phyloP scores from a whole-genome alignment of 2,329 filamentous ascomycete species.

The Pyrenophora tritici-repentis region DNA sequence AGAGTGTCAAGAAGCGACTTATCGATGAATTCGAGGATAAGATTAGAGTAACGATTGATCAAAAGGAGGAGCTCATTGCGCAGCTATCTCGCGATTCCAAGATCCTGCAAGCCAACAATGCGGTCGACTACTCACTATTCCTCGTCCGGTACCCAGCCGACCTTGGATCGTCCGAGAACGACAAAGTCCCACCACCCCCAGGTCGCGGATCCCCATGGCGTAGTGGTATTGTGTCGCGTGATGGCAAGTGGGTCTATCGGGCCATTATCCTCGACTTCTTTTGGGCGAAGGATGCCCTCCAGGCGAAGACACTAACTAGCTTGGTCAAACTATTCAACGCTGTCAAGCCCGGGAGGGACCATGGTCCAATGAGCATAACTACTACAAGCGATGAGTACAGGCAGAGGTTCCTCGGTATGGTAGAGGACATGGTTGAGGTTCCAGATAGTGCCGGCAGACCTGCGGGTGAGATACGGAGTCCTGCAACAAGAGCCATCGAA shows the following conservation, averaged over 20 bases:
- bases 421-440: slow-evolving; percentile 48
- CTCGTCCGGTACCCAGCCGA: slow-evolving; percentile 62
- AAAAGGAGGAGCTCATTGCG: slow-evolving; percentile 62
- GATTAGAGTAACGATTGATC: slow-evolving; percentile 59
- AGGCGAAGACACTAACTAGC: slow-evolving; percentile 68
- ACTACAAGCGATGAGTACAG: slow-evolving; percentile 71
- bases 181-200: slow-evolving; percentile 42
- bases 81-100: slow-evolving; percentile 66
- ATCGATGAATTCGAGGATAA: slow-evolving; percentile 72
- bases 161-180: slow-evolving; percentile 29
- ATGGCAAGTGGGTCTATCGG: slow-evolving; percentile 70
- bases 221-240: slow-evolving; percentile 63
- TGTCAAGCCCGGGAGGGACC: slow-evolving; percentile 56
- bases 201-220: slow-evolving; percentile 59
- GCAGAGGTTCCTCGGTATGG: slow-evolving; percentile 60
- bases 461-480: slow-evolving; percentile 34
- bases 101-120: slow-evolving; percentile 65
- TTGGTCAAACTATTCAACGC: slow-evolving; percentile 68
- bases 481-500: slow-evolving; percentile 14
- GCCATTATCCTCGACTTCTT: slow-evolving; percentile 75
- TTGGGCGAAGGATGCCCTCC: slow-evolving; percentile 74
- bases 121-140: slow-evolving; percentile 77
- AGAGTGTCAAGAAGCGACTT: slow-evolving; percentile 68
- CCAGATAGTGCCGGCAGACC: slow-evolving; percentile 40
- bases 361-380: slow-evolving; percentile 77